Conservation (phyloP, 768 basidiomycete genomes). For the Naematelia encephala region DNA sequence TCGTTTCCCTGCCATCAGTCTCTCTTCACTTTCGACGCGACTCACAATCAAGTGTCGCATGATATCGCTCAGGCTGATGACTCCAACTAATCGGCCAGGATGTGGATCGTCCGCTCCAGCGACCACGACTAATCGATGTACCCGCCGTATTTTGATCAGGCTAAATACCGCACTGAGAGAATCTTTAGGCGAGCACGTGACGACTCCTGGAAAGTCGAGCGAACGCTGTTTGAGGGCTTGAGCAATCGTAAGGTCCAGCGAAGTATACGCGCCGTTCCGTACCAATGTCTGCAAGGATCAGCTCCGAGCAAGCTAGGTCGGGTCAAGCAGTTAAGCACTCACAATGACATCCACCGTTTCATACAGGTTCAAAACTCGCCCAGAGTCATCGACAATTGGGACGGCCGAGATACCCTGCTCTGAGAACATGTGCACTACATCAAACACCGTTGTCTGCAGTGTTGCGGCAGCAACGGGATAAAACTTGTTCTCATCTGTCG, state of each 20-base stretch:
- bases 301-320: neutral
- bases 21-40: slow-evolving; percentile 3
- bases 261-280: slow-evolving; percentile 86
- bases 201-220: slow-evolving; percentile 92
- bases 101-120: slow-evolving; percentile 54
- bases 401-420: slow-evolving; percentile 93
- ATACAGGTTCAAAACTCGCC: slow-evolving; percentile 90
- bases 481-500: slow-evolving; percentile 60
- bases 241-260: slow-evolving; percentile 88
- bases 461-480: slow-evolving; percentile 90
- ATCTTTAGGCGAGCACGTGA: slow-evolving; percentile 88
- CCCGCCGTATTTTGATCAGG: slow-evolving; percentile 85
- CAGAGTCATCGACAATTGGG: slow-evolving; percentile 83
- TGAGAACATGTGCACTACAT: slow-evolving; percentile 98
- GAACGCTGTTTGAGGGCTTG: slow-evolving; percentile 89
- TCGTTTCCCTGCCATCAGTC: slow-evolving; percentile 31
- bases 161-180: slow-evolving; percentile 85
- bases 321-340: slow-evolving; percentile 46
- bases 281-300: slow-evolving; percentile 71
- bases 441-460: slow-evolving; percentile 85
- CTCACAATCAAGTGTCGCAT: slow-evolving; percentile 48
- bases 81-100: slow-evolving; percentile 45
- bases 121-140: slow-evolving; percentile 92
- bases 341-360: slow-evolving; percentile 99
- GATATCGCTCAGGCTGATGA: slow-evolving; percentile 50